Conservation (phyloP, 306 rosid genomes). For the Rosa rugosa region DNA sequence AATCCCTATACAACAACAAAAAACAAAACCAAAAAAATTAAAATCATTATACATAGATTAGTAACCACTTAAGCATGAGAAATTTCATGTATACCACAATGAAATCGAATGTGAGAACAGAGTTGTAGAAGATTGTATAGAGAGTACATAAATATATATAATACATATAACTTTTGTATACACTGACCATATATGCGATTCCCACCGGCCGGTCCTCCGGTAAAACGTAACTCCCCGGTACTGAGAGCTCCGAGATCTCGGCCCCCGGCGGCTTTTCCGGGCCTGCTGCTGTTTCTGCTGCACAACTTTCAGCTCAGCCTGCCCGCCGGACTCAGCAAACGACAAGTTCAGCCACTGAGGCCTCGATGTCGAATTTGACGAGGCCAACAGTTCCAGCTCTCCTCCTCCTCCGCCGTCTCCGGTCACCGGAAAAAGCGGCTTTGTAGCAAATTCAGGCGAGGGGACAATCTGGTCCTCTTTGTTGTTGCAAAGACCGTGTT, state of each 20-base stretch:
- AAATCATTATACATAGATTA: not conserved
- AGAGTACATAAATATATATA: not conserved
- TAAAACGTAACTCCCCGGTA: conserved; percentile 64
- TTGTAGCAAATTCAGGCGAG: conserved; percentile 21
- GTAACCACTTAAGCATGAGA: not conserved
- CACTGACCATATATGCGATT: conserved; percentile 59
- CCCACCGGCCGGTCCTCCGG: conserved; percentile 69
- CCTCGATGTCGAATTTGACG: conserved; percentile 17
- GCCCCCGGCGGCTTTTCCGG: conserved; percentile 55
- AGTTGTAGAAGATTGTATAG: not conserved
- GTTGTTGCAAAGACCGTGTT: not conserved
- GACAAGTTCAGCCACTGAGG: conserved; percentile 54
- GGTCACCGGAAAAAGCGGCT: conserved; percentile 38
- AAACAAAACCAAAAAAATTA: not conserved
- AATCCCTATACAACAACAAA: conserved; percentile 38
- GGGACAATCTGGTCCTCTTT: conserved; percentile 10
- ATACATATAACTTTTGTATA: not conserved
- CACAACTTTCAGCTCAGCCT: conserved; percentile 30
- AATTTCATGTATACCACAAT: not conserved
- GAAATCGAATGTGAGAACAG: not conserved
- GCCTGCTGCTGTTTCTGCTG: conserved; percentile 40
- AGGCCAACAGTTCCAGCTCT: conserved; percentile 19
- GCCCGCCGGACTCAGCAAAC: conserved; percentile 29
- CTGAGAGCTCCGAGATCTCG: conserved; percentile 61
- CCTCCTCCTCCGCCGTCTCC: conserved; percentile 26